phyloP scores from a whole-genome alignment of 495 filamentous ascomycete species.

The Penicillium nucicola region DNA sequence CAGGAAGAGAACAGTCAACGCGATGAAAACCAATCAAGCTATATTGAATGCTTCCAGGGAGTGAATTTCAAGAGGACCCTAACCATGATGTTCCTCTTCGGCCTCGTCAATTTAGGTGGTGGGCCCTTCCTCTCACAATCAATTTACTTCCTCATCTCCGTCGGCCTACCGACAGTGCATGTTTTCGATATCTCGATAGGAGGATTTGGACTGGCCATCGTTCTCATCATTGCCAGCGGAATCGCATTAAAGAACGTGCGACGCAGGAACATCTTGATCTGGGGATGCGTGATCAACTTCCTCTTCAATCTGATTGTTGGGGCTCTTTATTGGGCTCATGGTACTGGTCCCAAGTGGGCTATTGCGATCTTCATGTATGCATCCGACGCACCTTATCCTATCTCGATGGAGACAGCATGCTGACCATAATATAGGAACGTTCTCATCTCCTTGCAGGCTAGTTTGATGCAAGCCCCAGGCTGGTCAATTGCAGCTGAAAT shows the following conservation, averaged over 20 bases:
- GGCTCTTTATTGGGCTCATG: slow-evolving; percentile 4
- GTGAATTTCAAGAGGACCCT: slow-evolving; percentile 23
- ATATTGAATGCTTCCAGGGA: slow-evolving; percentile 19
- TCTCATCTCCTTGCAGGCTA: slow-evolving; percentile 9
- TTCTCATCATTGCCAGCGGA: slow-evolving; percentile 13
- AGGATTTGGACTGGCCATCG: slow-evolving; percentile 22
- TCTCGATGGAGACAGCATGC: background rate
- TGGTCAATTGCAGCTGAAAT: slow-evolving; percentile 17
- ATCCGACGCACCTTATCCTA: background rate
- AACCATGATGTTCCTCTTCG: slow-evolving; percentile 24
- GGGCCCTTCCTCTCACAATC: slow-evolving; percentile 20
- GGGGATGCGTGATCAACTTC: slow-evolving; percentile 8
- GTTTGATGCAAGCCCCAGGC: slow-evolving; percentile 8
- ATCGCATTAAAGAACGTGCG: slow-evolving; percentile 5
- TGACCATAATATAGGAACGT: slow-evolving; percentile 6
- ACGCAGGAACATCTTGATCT: slow-evolving; percentile 3
- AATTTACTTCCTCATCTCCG: slow-evolving; percentile 28
- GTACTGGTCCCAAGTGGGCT: slow-evolving; percentile 10
- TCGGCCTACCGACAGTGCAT: slow-evolving; percentile 14
- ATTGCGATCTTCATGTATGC: slow-evolving; percentile 18
- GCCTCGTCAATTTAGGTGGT: slow-evolving; percentile 16
- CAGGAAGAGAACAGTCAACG: slow-evolving; percentile 16
- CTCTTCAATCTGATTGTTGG: slow-evolving; percentile 12
- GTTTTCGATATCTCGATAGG: slow-evolving; percentile 22
- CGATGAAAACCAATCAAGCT: slow-evolving; percentile 10